Evolutionary conservation across 129 eudicot genomes (phyloP), one percentile per base, ranked within the genome.

Genomic region (Helianthus tuberosus): DNA sequence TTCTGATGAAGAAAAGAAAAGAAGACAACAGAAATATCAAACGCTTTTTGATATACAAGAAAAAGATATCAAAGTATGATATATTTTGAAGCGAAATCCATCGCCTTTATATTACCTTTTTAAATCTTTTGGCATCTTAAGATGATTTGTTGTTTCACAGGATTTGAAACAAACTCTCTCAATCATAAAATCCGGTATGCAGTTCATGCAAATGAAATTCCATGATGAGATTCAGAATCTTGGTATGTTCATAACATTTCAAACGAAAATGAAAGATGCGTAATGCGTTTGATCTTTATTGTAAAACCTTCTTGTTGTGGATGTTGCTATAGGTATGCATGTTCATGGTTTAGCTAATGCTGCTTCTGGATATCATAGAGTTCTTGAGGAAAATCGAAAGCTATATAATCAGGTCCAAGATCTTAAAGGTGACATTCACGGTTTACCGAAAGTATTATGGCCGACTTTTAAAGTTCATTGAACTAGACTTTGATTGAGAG

Each of bases 371-470:
- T 95, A 95, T 76, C 99, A 95, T 83, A 87, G 76, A 80, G 97
- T 95, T 74, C 92, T 95, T 46, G 90, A 84, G 84, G 99, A 95
- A 85, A 95, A 95, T 70, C 91, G 97, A 71, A 95, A 86, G 81
- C 86, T 95, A 58, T 95, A 95, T 72, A 95, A 95, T 84, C 92
- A 95, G 82, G 97, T 95, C 54, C 99, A 95, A 72, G 99, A 95
- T 84, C 94, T 95, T 49, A 95, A 91, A 77, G 98, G 98, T 94
- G 76, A 77, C 46, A 71, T 68, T 55, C 12, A n/a, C 66, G 25
- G 62, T 75, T 69, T 60, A 20, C 55, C 49, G 47, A 73, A 79
- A 69, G 25, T 51, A 29, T 36, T 13, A 50, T 69, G 17, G 48
- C 76, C 52, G 3, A 12, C 8, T 65, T 70, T 20, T 57, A 36